Conservation (phyloP, 345 rosid genomes). For the Pugionium cornutum region DNA sequence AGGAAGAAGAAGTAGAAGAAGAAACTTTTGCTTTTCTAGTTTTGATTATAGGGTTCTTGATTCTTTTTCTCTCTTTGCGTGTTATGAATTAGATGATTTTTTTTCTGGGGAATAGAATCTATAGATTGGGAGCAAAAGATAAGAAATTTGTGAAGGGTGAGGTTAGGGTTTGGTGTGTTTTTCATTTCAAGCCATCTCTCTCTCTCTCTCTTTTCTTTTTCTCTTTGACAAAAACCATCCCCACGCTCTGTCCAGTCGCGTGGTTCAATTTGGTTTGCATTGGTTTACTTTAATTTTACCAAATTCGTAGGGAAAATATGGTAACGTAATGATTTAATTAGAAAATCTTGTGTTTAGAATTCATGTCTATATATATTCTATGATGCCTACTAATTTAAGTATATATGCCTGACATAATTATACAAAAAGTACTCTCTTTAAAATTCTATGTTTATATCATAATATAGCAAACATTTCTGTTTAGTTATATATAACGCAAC, state of each 20-base stretch:
- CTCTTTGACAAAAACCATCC: background rate
- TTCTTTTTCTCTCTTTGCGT: background rate
- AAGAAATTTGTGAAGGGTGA: conserved; percentile 37
- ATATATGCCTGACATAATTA: conserved; percentile 20
- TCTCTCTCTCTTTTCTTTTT: background rate
- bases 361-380: conserved; percentile 1
- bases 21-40: conserved; percentile 1
- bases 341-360: background rate
- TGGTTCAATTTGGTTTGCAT: background rate
- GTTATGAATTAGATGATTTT: background rate
- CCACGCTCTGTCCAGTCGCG: conserved; percentile 32
- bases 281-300: no score
- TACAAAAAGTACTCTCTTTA: background rate
- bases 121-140: conserved; percentile 29
- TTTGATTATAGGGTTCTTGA: conserved; percentile 20
- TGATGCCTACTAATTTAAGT: conserved; percentile 23
- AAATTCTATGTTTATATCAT: conserved; percentile 21
- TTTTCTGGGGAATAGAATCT: conserved; percentile 2
- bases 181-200: conserved; percentile 40
- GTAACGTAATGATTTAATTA: conserved; percentile 1
- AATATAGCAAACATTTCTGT: background rate
- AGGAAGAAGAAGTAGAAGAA: conserved; percentile 24
- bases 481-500: conserved; percentile 25
- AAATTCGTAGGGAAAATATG: background rate
- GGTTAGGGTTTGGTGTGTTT: conserved; percentile 55